These are phyloP conservation scores for Nemania serpens DNA, from an alignment of 2,329 filamentous ascomycete species.

Conservation along the genomic window DNA sequence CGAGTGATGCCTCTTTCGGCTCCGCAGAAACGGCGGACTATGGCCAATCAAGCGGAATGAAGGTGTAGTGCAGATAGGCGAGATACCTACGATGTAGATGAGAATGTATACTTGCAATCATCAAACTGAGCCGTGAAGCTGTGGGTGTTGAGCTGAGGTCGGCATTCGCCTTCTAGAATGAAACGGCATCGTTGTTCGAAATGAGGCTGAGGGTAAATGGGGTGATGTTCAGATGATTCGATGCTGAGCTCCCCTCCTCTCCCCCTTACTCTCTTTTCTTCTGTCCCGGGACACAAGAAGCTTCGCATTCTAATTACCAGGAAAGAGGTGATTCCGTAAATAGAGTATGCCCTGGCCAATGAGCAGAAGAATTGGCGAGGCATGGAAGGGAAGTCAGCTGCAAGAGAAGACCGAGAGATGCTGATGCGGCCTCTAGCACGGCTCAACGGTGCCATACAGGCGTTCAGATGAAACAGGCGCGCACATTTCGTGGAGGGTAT, in stretches of 20 bases:
- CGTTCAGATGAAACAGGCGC: slow-evolving; percentile 37
- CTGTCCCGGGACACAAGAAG: slow-evolving; percentile 2
- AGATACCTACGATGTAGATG: slow-evolving; percentile 21
- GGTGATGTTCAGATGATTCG: slow-evolving; percentile 30
- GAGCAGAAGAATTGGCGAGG: slow-evolving; percentile 20
- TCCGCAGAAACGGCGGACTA: slow-evolving; percentile 24
- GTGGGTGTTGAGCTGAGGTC: slow-evolving; percentile 2
- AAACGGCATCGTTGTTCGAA: slow-evolving; percentile 23
- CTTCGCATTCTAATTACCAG: slow-evolving; percentile 11
- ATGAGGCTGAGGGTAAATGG: slow-evolving; percentile 34
- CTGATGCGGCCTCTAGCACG: slow-evolving; percentile 32
- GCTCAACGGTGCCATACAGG: slow-evolving; percentile 30
- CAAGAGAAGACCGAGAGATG: slow-evolving; percentile 30
- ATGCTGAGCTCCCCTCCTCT: slow-evolving; percentile 15
- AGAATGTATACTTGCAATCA: slow-evolving; percentile 34
- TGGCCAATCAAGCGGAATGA: slow-evolving; percentile 28
- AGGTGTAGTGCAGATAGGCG: slow-evolving; percentile 24
- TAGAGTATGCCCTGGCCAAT: slow-evolving; percentile 29
- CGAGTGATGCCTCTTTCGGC: slow-evolving; percentile 16
- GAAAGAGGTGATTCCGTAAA: slow-evolving; percentile 29
- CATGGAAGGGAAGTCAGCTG: slow-evolving; percentile 31
- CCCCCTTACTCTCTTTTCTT: not conserved
- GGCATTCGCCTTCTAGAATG: slow-evolving; percentile 21
- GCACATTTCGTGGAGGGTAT: slow-evolving; percentile 35
- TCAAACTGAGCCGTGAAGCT: slow-evolving; percentile 23